Conservation (phyloP, 176 grass and related monocot species). For the Eleusine coracana region DNA sequence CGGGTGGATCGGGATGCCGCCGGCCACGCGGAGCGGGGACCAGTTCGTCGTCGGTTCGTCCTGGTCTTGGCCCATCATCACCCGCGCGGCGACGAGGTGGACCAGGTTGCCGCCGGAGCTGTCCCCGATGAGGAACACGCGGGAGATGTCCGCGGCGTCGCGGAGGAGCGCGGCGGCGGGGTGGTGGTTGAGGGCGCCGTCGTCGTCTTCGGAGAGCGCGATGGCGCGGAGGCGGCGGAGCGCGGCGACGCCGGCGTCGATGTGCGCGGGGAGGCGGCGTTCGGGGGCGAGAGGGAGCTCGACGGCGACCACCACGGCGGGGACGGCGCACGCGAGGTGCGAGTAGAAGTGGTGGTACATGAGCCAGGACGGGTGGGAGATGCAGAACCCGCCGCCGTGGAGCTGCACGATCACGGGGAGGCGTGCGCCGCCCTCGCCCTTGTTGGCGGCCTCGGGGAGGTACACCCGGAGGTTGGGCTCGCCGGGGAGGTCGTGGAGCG, state of each 20-base stretch:
- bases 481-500: constrained; percentile 76
- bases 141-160: constrained; percentile 47
- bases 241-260: constrained; percentile 51
- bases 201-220: neutral
- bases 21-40: constrained; percentile 63
- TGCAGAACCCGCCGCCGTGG: constrained; percentile 85
- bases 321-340: constrained; percentile 53
- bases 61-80: constrained; percentile 17
- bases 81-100: constrained; percentile 50
- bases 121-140: constrained; percentile 82
- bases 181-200: constrained; percentile 9
- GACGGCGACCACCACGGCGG: constrained; percentile 58
- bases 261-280: constrained; percentile 62
- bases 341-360: constrained; percentile 93
- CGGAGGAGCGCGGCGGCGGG: constrained; percentile 43
- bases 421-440: neutral
- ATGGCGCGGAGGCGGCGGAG: constrained; percentile 60
- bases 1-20: constrained; percentile 75
- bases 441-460: constrained; percentile 43
- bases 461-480: constrained; percentile 66
- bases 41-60: constrained; percentile 19
- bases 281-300: constrained; percentile 73
- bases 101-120: constrained; percentile 84
- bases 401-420: constrained; percentile 71
- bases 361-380: constrained; percentile 73